phyloP scores from a whole-genome alignment of 352 stramenopile species.

The Pythium dissimile region DNA sequence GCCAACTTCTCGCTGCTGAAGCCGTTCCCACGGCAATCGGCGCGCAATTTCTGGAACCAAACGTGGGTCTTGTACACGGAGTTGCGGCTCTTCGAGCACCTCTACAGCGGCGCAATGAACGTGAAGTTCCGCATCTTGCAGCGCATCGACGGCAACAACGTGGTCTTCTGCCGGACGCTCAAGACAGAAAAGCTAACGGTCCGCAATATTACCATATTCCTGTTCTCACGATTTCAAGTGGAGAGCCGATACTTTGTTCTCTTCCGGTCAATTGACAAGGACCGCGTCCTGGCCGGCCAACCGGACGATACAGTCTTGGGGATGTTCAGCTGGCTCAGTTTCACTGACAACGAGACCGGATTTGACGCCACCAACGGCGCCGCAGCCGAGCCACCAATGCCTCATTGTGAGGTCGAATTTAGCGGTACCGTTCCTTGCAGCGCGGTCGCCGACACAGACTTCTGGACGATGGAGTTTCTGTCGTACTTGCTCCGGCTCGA shows the following conservation, averaged over 20 bases:
- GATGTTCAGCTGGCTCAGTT: slow-evolving; percentile 40
- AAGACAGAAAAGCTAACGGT: slow-evolving; percentile 24
- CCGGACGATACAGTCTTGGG: slow-evolving; percentile 20
- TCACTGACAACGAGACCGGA: slow-evolving; percentile 18
- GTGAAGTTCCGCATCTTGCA: slow-evolving; percentile 35
- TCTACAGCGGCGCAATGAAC: slow-evolving; percentile 33
- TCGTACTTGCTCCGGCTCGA: slow-evolving; percentile 31
- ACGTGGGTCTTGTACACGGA: slow-evolving; percentile 32
- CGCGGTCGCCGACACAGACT: slow-evolving; percentile 25
- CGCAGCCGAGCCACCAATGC: not conserved
- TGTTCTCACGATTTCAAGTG: slow-evolving; percentile 24
- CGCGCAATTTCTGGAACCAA: slow-evolving; percentile 11
- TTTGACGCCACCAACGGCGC: not conserved
- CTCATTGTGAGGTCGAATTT: slow-evolving; percentile 24
- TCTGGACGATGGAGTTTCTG: slow-evolving; percentile 35
- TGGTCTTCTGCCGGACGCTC: slow-evolving; percentile 31
- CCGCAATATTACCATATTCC: slow-evolving; percentile 33
- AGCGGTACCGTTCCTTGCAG: slow-evolving; percentile 19
- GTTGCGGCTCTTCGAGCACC: slow-evolving; percentile 24
- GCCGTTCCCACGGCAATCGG: slow-evolving; percentile 17
- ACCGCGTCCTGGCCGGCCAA: slow-evolving; percentile 20
- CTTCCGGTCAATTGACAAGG: slow-evolving; percentile 31
- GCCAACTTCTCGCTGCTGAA: slow-evolving; percentile 34
- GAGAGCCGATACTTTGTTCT: slow-evolving; percentile 26
- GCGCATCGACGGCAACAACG: slow-evolving; percentile 29